Conservation (phyloP, 768 basidiomycete genomes). For the Aureoboletus auriporus region DNA sequence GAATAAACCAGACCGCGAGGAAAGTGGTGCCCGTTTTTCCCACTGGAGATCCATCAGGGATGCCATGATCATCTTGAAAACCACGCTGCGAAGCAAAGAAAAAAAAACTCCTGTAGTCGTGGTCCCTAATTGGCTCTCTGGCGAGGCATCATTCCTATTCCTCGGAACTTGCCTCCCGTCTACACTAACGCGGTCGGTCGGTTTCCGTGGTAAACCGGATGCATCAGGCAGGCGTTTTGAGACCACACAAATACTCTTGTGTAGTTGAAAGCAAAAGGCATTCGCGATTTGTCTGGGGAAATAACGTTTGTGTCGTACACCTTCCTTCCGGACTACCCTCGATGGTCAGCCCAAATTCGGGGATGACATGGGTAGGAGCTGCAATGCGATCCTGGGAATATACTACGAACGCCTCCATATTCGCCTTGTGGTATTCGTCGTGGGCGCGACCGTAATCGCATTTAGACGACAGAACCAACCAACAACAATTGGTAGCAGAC, state of each 20-base stretch:
- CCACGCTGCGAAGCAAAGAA: slow-evolving; percentile 20
- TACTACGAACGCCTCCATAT: slow-evolving; percentile 1
- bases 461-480: slow-evolving; percentile 38
- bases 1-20: slow-evolving; percentile 25
- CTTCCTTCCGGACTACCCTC: background rate
- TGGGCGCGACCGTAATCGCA: slow-evolving; percentile 32
- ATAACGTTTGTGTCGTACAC: background rate
- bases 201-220: slow-evolving; percentile 11
- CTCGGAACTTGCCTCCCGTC: background rate
- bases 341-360: slow-evolving; percentile 16
- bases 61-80: slow-evolving; percentile 27
- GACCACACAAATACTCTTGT: slow-evolving; percentile 20
- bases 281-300: slow-evolving; percentile 24
- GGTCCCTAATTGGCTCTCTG: slow-evolving; percentile 16
- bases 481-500: slow-evolving; percentile 38
- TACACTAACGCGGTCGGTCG: background rate
- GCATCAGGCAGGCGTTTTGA: slow-evolving; percentile 11
- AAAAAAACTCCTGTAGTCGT: background rate
- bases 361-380: background rate
- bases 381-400: background rate
- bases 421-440: slow-evolving; percentile 14
- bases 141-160: slow-evolving; percentile 1
- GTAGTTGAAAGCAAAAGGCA: slow-evolving; percentile 24
- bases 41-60: slow-evolving; percentile 31
- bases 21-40: slow-evolving; percentile 27